Conservation (phyloP, 208 protist genomes). For the Phytomonas sp. region DNA sequence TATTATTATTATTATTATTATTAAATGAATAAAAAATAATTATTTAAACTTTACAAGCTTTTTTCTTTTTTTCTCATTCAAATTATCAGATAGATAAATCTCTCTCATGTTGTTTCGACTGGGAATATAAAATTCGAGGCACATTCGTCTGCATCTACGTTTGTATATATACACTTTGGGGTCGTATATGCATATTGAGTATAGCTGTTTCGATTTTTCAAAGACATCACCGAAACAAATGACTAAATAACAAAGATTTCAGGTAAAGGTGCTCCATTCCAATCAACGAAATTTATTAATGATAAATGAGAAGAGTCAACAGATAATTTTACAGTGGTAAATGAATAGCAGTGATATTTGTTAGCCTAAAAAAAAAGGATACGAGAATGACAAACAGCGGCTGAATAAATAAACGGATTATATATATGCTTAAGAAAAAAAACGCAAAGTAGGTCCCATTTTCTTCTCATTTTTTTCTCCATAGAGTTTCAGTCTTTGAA, state of each 20-base stretch:
- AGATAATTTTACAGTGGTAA: background rate
- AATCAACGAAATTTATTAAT: background rate
- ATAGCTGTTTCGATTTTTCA: background rate
- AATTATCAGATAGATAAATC: background rate
- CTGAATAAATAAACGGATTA: too few species aligned
- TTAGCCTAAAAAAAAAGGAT: background rate
- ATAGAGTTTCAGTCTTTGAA: background rate
- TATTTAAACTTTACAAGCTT: background rate
- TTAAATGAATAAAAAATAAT: background rate
- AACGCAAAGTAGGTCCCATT: background rate
- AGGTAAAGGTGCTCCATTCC: background rate
- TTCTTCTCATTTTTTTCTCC: background rate
- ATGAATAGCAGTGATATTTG: background rate
- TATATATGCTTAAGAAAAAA: background rate
- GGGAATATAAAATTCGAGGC: background rate
- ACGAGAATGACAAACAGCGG: too few species aligned
- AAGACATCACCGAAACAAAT: background rate
- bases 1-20: background rate
- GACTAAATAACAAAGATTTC: background rate
- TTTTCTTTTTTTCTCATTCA: background rate
- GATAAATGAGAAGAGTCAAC: background rate
- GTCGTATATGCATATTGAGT: background rate
- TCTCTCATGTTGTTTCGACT: background rate
- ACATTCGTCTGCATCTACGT: background rate
- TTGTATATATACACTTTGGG: background rate